phyloP scores from a whole-genome alignment of 345 rosid genomes.

The Citrus maxima region DNA sequence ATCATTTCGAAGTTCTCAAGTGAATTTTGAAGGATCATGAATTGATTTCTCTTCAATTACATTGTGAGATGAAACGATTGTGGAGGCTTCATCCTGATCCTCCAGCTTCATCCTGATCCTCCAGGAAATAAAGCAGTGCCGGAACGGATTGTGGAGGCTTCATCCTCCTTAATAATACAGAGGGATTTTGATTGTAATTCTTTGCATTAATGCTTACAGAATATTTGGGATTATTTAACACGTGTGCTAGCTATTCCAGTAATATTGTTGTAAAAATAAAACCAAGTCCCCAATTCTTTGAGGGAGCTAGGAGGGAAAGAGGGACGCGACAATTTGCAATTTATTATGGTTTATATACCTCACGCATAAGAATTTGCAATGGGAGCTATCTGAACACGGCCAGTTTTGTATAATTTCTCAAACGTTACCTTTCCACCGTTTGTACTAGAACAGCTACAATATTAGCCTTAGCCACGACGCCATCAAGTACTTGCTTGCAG shows the following conservation, averaged over 20 bases:
- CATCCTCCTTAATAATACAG: not conserved
- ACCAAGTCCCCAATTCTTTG: not conserved
- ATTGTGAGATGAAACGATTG: not conserved
- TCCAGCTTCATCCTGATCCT: no score
- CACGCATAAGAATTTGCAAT: not conserved
- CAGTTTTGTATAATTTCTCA: no score
- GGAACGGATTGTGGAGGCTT: not conserved
- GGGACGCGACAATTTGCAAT: not conserved
- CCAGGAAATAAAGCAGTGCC: not conserved
- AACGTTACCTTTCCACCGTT: no score
- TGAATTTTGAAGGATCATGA: conserved; percentile 15
- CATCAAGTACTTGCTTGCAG: not conserved
- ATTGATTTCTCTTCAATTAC: not conserved
- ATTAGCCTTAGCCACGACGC: not conserved
- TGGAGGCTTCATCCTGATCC: not conserved
- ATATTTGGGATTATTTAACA: not conserved
- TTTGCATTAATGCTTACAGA: not conserved
- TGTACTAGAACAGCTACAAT: no score
- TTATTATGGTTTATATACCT: not conserved
- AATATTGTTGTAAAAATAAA: not conserved
- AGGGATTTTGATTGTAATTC: not conserved
- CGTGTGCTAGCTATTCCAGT: not conserved
- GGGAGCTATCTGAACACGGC: not conserved
- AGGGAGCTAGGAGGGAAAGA: not conserved
- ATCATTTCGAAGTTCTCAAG: conserved; percentile 53